These are phyloP conservation scores for Beauveria rudraprayagi DNA, from an alignment of 2,329 filamentous ascomycete genomes.

Conservation along the genomic window DNA sequence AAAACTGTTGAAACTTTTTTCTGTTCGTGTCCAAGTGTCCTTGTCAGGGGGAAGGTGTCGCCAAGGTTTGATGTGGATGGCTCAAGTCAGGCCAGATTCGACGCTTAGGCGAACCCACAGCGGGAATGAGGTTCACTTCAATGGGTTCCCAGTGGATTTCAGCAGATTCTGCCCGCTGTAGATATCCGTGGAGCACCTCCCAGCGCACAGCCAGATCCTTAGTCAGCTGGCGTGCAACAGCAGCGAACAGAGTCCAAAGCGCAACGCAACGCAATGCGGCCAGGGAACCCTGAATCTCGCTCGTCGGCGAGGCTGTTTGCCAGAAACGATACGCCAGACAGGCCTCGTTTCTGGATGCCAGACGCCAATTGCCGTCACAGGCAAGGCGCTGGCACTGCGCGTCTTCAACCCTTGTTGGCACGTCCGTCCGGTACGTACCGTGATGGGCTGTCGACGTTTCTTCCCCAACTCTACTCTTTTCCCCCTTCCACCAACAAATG, in stretches of 20 bases:
- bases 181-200: neutral
- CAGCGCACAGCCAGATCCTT: neutral
- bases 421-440: neutral
- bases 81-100: neutral
- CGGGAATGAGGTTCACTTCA: neutral
- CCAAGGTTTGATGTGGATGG: neutral
- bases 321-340: neutral
- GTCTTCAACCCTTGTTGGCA: too few relatives aligned
- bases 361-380: neutral
- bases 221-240: constrained; percentile 1
- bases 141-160: neutral
- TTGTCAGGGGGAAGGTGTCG: neutral
- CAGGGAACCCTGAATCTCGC: neutral
- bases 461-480: neutral
- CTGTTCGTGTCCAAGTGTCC: neutral
- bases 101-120: neutral
- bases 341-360: neutral
- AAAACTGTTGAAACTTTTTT: neutral
- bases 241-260: neutral
- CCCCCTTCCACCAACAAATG: constrained; percentile 8
- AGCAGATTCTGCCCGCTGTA: neutral
- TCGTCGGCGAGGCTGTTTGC: neutral
- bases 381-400: neutral
- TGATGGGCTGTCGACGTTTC: neutral
- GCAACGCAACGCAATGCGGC: too few relatives aligned